Evolutionary conservation across 495 filamentous ascomycete species (phyloP).

Genomic region (Pseudevernia furfuracea): DNA sequence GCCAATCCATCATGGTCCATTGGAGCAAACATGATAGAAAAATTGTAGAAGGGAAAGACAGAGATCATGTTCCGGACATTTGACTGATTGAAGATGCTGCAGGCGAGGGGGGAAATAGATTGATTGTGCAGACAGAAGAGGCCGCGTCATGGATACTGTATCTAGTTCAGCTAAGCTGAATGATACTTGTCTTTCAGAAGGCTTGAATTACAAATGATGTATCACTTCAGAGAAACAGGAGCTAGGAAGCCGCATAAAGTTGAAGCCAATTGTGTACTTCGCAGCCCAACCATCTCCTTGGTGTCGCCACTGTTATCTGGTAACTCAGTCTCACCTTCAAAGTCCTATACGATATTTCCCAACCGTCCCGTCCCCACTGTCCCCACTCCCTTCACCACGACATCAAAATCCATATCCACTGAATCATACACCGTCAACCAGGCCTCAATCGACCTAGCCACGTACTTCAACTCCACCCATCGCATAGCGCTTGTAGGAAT

Average conservation of each 20-base stretch:
- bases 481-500: neutral
- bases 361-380: neutral
- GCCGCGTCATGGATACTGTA: no score
- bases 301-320: neutral
- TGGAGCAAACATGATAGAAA: no score
- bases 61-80: no score
- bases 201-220: no score
- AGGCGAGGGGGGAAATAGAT: no score
- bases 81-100: no score
- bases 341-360: neutral
- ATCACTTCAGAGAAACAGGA: no score
- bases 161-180: no score
- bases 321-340: neutral
- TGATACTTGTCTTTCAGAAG: no score
- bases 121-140: no score
- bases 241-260: neutral
- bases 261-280: neutral
- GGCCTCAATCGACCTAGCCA: neutral
- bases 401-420: neutral
- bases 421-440: neutral
- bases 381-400: neutral
- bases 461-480: neutral
- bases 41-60: no score
- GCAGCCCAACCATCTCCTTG: neutral
- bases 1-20: no score